A percentile compares a stretch with the other conserved stretches of the same genome.
Conservation (phyloP, 1,284 basidiomycete species). For the Ustilago loliicola region DNA sequence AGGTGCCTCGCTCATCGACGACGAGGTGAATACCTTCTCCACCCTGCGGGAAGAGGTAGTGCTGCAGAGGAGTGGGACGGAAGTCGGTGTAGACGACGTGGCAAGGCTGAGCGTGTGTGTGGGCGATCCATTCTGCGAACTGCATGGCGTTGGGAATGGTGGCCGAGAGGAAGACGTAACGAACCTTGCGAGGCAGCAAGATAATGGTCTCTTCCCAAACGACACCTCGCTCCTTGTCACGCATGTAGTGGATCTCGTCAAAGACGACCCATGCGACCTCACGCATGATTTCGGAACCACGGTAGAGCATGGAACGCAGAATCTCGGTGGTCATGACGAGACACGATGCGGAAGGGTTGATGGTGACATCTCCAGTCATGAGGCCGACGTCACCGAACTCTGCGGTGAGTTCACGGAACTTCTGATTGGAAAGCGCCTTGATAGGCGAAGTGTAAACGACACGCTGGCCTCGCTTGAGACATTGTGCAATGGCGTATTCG, state of each 20-base stretch:
- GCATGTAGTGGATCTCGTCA: conserved; percentile 99
- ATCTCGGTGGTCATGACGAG: conserved; percentile 99
- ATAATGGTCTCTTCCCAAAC: conserved; percentile 89
- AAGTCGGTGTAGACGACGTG: conserved; percentile 99
- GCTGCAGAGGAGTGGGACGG: conserved; percentile 96
- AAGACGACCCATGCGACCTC: conserved; percentile 99
- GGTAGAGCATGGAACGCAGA: conserved; percentile 97
- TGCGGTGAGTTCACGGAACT: conserved; percentile 96
- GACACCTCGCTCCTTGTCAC: conserved; percentile 83
- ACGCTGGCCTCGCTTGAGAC: conserved; percentile 89
- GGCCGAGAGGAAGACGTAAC: conserved; percentile 98
- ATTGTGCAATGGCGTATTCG: conserved; percentile 98
- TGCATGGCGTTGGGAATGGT: conserved; percentile 99
- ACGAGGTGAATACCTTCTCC: conserved; percentile 98
- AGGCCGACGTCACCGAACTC: conserved; percentile 98
- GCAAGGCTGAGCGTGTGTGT: conserved; percentile 96
- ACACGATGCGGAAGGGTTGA: conserved; percentile 96
- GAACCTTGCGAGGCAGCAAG: conserved; percentile 92
- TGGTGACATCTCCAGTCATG: conserved; percentile 99
- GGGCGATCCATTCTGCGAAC: conserved; percentile 98
- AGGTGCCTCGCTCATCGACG: conserved; percentile 96
- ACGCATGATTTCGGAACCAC: conserved; percentile 98
- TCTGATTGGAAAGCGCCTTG: conserved; percentile 98
- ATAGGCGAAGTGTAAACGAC: conserved; percentile 99
- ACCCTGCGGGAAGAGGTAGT: conserved; percentile 96